phyloP scores from a whole-genome alignment of 768 basidiomycete species.

The Lactifluus subvellereus region DNA sequence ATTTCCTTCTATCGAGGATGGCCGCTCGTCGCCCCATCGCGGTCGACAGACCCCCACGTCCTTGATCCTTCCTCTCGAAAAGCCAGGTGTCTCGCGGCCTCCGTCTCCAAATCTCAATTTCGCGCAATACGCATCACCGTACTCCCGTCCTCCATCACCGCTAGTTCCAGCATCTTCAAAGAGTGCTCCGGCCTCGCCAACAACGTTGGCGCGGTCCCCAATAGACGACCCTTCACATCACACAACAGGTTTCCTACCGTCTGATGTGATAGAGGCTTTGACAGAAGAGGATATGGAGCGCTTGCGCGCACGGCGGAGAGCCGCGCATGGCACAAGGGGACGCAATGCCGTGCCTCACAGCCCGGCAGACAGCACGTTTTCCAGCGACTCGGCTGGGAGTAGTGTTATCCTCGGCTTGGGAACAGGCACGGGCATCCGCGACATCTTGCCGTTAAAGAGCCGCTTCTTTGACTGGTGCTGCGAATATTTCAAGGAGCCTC shows the following conservation, averaged over 20 bases:
- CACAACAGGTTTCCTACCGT: constrained; percentile 54
- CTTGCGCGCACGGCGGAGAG: constrained; percentile 59
- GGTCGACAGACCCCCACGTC: constrained; percentile 27
- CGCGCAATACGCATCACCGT: constrained; percentile 73
- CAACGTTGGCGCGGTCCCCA: constrained; percentile 26
- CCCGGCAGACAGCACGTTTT: constrained; percentile 72
- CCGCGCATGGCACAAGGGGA: constrained; percentile 38
- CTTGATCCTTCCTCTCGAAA: constrained; percentile 28
- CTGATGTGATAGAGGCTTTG: constrained; percentile 80
- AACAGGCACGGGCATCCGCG: constrained; percentile 74
- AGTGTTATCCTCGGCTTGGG: constrained; percentile 72
- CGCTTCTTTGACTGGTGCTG: constrained; percentile 93
- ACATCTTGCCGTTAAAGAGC: constrained; percentile 86
- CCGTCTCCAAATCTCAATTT: constrained; percentile 76
- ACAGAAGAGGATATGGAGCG: constrained; percentile 96
- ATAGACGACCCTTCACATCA: constrained; percentile 31
- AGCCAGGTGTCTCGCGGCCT: constrained; percentile 50
- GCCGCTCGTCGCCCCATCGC: constrained; percentile 36
- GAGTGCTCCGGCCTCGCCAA: constrained; percentile 28
- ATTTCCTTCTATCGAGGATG: constrained; percentile 61
- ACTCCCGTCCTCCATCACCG: constrained; percentile 51
- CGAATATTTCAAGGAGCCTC: constrained; percentile 97
- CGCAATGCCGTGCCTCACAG: constrained; percentile 43
- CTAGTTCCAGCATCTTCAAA: constrained; percentile 17
- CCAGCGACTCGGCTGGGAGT: constrained; percentile 61